A percentile compares a stretch with the other conserved stretches of the same genome.
Evolutionary conservation across 2,329 filamentous ascomycete species (phyloP).

Genomic region (Talaromyces marneffei): DNA sequence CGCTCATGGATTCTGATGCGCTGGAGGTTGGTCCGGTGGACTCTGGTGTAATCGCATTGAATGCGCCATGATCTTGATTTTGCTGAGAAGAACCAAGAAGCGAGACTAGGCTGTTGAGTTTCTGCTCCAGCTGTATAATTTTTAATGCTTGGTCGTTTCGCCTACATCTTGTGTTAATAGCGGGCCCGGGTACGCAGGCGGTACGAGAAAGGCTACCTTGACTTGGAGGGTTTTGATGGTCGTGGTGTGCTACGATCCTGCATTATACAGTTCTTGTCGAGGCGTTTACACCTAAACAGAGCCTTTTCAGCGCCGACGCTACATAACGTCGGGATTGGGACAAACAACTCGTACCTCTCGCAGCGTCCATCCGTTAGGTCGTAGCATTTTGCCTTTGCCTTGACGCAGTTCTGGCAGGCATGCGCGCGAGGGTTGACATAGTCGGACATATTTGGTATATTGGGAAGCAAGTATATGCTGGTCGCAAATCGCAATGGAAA

Average conservation of each 20-base stretch:
- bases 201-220: constrained; percentile 2
- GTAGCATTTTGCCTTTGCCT: constrained; percentile 12
- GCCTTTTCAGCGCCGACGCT: neutral
- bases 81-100: constrained; percentile 8
- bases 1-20: constrained; percentile 4
- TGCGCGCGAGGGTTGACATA: constrained; percentile 11
- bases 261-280: constrained; percentile 12
- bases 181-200: neutral
- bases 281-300: constrained; percentile 10
- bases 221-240: constrained; percentile 7
- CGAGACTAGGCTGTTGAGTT: constrained; percentile 10
- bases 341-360: constrained; percentile 3
- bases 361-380: constrained; percentile 6
- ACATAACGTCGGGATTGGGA: neutral
- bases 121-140: constrained; percentile 9
- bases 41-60: constrained; percentile 6
- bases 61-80: neutral
- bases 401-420: constrained; percentile 12
- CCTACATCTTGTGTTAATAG: constrained; percentile 8
- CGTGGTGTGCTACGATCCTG: constrained; percentile 12
- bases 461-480: neutral
- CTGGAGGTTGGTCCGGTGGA: constrained; percentile 2
- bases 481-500: neutral
- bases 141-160: constrained; percentile 8
- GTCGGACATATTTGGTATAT: constrained; percentile 10